Conservation (phyloP, 1,284 basidiomycete species). For the Neonothopanus nambi region DNA sequence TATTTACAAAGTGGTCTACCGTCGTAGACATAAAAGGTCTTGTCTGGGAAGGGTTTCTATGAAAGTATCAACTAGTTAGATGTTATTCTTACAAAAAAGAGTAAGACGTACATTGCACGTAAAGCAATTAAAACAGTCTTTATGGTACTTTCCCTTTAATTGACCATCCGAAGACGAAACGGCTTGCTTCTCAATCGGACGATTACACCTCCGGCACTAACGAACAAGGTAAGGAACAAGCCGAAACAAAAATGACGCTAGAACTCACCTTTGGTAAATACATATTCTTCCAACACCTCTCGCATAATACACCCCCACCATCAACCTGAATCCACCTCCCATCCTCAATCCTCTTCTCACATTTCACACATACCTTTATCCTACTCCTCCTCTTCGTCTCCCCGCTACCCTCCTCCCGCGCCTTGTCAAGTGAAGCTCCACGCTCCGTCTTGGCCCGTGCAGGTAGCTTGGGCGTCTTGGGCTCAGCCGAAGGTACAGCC, state of each 20-base stretch:
- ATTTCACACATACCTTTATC: constrained; percentile 63
- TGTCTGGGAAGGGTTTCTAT: constrained; percentile 85
- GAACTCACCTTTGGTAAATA: constrained; percentile 82
- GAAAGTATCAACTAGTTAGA: constrained; percentile 11
- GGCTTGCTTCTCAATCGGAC: constrained; percentile 85
- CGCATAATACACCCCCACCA: constrained; percentile 64
- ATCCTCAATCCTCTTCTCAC: constrained; percentile 69
- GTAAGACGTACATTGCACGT: constrained; percentile 64
- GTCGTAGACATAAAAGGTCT: constrained; percentile 85
- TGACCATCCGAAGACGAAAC: constrained; percentile 91
- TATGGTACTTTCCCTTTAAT: constrained; percentile 90
- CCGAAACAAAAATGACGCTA: constrained; percentile 55
- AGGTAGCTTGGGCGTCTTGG: constrained; percentile 42
- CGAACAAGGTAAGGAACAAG: constrained; percentile 9
- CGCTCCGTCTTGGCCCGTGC: constrained; percentile 54
- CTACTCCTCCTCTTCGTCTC: constrained; percentile 22
- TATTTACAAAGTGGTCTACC: constrained; percentile 86
- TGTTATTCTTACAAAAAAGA: constrained; percentile 14
- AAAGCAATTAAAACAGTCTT: constrained; percentile 85
- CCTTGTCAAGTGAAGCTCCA: constrained; percentile 35
- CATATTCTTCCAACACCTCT: constrained; percentile 90
- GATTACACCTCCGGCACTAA: constrained; percentile 81
- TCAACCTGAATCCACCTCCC: constrained; percentile 81
- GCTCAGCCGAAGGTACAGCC: constrained; percentile 21
- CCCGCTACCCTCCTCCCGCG: constrained; percentile 7